phyloP scores from a whole-genome alignment of 192 early-diverging fungal species.

The Linnemannia exigua region DNA sequence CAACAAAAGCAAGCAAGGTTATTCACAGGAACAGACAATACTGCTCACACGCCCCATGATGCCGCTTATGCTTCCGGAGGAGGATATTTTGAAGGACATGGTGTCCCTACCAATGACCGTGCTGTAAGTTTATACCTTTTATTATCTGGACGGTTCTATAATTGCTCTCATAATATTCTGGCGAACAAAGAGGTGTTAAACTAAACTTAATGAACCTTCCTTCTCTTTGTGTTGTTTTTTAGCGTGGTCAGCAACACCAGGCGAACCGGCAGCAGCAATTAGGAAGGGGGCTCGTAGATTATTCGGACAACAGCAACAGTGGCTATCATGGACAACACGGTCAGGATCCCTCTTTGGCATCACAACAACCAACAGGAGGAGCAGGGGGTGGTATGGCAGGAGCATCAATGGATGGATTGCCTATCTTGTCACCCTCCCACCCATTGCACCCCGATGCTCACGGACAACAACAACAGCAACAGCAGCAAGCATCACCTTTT shows the following conservation, averaged over 20 bases:
- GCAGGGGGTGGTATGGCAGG: neutral
- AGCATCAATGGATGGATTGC: slow-evolving; percentile 7
- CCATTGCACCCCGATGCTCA: slow-evolving; percentile 22
- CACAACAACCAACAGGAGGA: neutral
- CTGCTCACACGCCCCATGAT: slow-evolving; percentile 18
- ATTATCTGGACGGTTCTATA: neutral
- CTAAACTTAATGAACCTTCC: neutral
- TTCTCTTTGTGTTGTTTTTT: neutral
- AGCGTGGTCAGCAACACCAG: neutral
- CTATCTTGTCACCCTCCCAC: slow-evolving; percentile 14
- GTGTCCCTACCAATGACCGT: slow-evolving; percentile 15
- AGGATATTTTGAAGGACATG: slow-evolving; percentile 10
- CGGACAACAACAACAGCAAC: neutral
- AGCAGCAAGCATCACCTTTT: neutral
- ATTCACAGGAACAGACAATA: slow-evolving; percentile 7
- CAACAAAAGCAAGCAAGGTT: slow-evolving; percentile 20
- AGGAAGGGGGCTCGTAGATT: slow-evolving; percentile 21
- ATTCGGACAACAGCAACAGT: slow-evolving; percentile 13
- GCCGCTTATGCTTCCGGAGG: slow-evolving; percentile 16
- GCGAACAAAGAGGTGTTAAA: neutral
- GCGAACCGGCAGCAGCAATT: neutral
- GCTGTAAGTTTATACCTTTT: slow-evolving; percentile 14
- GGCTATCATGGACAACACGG: slow-evolving; percentile 7
- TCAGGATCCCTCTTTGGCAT: slow-evolving; percentile 10
- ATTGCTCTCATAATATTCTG: neutral